These are phyloP conservation scores for Sanghuangporus sanghuang DNA, from an alignment of 1,284 basidiomycete genomes.

Conservation along the genomic window DNA sequence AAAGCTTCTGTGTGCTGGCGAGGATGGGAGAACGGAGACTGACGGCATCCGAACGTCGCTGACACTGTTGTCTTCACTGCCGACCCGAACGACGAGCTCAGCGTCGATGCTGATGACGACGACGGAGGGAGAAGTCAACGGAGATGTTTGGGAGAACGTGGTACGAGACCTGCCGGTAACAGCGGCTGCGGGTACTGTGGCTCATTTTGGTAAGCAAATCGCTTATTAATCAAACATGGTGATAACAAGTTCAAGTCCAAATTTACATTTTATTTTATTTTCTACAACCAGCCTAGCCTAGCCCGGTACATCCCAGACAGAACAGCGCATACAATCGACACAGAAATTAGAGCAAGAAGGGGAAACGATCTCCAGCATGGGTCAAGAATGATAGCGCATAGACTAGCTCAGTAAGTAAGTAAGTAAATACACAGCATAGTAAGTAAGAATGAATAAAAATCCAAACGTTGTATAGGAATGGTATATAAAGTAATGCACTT, in stretches of 20 bases:
- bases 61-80: not conserved
- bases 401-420: not conserved
- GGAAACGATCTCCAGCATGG: not conserved
- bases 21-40: slow-evolving; percentile 11
- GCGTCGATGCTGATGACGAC: not conserved
- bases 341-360: not conserved
- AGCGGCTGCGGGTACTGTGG: not conserved
- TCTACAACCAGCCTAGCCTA: not conserved
- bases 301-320: not conserved
- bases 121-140: not conserved
- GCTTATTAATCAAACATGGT: not conserved
- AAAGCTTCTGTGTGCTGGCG: slow-evolving; percentile 1
- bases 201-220: not conserved
- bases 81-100: not conserved
- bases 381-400: not conserved
- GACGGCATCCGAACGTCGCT: slow-evolving; percentile 5
- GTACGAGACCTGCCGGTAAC: not conserved
- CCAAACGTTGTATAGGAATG: not conserved
- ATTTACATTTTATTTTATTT: not conserved
- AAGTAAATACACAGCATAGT: not conserved
- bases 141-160: not conserved
- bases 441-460: not conserved
- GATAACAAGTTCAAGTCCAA: not conserved
- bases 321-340: no score
- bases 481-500: not conserved